Conservation (phyloP, 2,329 filamentous ascomycete genomes). For the Diaporthe humulicola region DNA sequence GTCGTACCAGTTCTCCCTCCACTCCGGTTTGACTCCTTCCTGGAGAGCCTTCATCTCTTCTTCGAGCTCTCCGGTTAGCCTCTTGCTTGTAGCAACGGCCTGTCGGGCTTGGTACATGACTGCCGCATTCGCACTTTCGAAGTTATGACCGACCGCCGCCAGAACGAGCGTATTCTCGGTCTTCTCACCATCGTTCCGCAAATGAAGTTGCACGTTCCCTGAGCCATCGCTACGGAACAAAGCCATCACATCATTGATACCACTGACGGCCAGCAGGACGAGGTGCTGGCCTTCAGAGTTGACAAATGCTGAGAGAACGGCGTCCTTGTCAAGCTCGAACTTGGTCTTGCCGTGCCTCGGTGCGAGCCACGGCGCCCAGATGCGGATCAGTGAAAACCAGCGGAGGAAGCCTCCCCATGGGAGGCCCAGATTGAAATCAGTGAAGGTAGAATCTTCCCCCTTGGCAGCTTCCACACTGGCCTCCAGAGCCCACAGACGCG, state of each 20-base stretch:
- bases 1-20: constrained; percentile 92
- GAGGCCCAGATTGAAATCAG: constrained; percentile 70
- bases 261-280: constrained; percentile 83
- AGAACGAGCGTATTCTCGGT: constrained; percentile 72
- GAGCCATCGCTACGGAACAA: constrained; percentile 74
- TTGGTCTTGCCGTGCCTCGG: constrained; percentile 82
- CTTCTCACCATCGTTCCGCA: constrained; percentile 76
- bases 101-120: constrained; percentile 90
- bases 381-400: constrained; percentile 86
- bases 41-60: constrained; percentile 61
- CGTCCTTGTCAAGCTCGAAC: constrained; percentile 82
- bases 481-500: constrained; percentile 78
- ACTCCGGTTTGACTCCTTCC: constrained; percentile 69
- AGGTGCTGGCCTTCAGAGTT: constrained; percentile 79
- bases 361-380: constrained; percentile 87
- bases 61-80: constrained; percentile 56
- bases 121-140: constrained; percentile 83
- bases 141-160: constrained; percentile 77
- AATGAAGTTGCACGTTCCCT: constrained; percentile 77
- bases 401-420: constrained; percentile 70
- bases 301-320: constrained; percentile 83
- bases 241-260: constrained; percentile 77
- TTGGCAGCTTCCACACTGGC: constrained; percentile 68
- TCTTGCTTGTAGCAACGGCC: constrained; percentile 64
- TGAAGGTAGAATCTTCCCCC: constrained; percentile 69